Percentiles rank a stretch among this genome's conserved stretches.
Evolutionary conservation across 2,329 filamentous ascomycete genomes (phyloP).

Genomic region (Zymoseptoria ardabiliae): DNA sequence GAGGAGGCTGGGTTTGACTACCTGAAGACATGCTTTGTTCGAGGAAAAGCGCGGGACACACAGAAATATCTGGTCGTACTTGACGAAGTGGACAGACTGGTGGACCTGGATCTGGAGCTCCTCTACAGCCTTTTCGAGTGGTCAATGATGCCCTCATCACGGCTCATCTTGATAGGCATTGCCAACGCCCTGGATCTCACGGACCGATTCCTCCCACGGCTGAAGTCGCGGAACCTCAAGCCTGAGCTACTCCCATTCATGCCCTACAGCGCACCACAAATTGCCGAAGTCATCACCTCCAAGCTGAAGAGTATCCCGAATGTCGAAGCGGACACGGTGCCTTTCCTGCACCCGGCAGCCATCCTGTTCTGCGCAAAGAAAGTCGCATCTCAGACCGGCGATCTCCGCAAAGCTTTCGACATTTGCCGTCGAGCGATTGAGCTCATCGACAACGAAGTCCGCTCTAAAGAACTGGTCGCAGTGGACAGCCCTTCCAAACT

Average conservation of each 20-base stretch:
- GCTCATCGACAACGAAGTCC: constrained; percentile 77
- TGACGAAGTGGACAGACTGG: constrained; percentile 90
- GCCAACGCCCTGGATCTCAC: constrained; percentile 94
- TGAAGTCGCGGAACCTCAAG: constrained; percentile 88
- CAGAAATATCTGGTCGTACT: constrained; percentile 72
- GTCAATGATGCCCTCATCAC: constrained; percentile 75
- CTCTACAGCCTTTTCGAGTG: constrained; percentile 95
- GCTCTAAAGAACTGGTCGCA: constrained; percentile 61
- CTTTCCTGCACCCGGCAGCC: constrained; percentile 88
- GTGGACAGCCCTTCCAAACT: constrained; percentile 58
- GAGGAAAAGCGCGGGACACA: constrained; percentile 47
- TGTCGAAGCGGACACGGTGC: constrained; percentile 46
- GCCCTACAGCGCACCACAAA: constrained; percentile 81
- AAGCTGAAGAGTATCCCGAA: constrained; percentile 64
- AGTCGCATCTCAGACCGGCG: constrained; percentile 86
- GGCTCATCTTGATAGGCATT: constrained; percentile 79
- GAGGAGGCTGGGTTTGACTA: constrained; percentile 58
- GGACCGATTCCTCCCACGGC: constrained; percentile 83
- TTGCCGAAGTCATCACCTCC: constrained; percentile 76
- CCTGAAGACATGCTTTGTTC: constrained; percentile 63
- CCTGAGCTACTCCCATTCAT: constrained; percentile 85
- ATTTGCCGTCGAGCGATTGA: constrained; percentile 86
- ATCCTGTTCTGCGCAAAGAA: constrained; percentile 93
- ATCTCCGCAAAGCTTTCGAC: constrained; percentile 90
- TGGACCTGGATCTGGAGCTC: constrained; percentile 80